Base-by-base conservation (phyloP, 805 yeast species). In the Monosporozyma solicola region DNA sequence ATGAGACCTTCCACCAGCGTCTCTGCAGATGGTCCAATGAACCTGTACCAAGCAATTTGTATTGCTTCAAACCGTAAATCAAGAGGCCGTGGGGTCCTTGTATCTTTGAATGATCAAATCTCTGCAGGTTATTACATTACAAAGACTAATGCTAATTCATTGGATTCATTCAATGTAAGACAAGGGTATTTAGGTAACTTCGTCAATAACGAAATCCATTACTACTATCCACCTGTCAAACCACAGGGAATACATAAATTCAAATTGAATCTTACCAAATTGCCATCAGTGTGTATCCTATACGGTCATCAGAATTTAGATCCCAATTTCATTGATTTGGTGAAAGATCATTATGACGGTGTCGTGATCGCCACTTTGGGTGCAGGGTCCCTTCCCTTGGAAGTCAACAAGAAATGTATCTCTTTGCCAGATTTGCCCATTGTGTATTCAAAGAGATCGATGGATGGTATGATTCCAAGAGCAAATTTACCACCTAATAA, bases 1-100 rank as follows among this genome's bases (percentile, higher is more conserved):
- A 84, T 84, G 90, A 75, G 88, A 61, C 90, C 90, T 0, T 78
- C 85, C 8, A 80, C 86, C 3, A 80, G 84, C 41, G 77, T 84
- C 43, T 80, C 85, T 2, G 81, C 86, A 1, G 90, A 84, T 63
- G 88, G 88, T 3, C 83, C 86, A 5, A 82, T 83, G 81, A 84
- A 84, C 65, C 67, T 84, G 55, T 83, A 82, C 61, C 87, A 84
- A 60, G 86, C 87, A 1, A 81, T 82, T 48, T 78, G 79, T 15
- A 81, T 83, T 32, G 85, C 89, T 3, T 72, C 85, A 0, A 69
- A 74, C 57, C 64, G 67, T 29, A 72, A 75, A 52, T 75, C 84
- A 15, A 62, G 73, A 45, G 77, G 80, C 25, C 72, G 90, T 59
- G 85, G 87, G 29, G 78, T 81, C 2, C 68, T 84, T 50, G 84